Conservation (phyloP, 2,329 filamentous ascomycete species). For the Pseudogymnoascus sp. region DNA sequence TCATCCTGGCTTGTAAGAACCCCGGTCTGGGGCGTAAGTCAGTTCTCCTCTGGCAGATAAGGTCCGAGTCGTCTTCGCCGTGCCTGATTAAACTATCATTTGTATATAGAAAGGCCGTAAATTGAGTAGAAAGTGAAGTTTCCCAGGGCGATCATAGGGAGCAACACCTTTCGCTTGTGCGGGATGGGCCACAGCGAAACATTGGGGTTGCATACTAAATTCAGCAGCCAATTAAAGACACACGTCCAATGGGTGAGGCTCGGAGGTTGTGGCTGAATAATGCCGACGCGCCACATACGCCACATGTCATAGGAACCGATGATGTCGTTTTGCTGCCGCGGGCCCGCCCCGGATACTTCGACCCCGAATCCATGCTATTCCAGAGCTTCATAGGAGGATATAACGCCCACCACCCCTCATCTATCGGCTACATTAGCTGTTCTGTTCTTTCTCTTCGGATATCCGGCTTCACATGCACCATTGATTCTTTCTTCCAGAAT, state of each 20-base stretch:
- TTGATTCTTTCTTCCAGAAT: not conserved
- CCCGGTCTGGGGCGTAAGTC: constrained; percentile 7
- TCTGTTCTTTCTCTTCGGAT: not conserved
- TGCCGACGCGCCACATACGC: constrained; percentile 4
- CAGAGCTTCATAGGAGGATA: not conserved
- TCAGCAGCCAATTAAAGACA: not conserved
- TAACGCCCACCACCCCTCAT: not conserved
- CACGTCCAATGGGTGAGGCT: not conserved
- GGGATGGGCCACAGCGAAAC: constrained; percentile 4
- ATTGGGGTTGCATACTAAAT: constrained; percentile 9
- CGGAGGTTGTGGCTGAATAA: constrained; percentile 1
- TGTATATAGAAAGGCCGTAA: constrained; percentile 1
- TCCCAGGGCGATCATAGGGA: not conserved
- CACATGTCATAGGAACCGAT: not conserved
- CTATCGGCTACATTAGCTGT: not conserved
- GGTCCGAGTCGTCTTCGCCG: constrained; percentile 1
- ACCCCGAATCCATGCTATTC: not conserved
- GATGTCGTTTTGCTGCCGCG: constrained; percentile 3
- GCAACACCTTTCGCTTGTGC: constrained; percentile 6
- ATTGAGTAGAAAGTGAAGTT: not conserved
- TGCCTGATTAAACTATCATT: constrained; percentile 4
- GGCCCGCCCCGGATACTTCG: not conserved
- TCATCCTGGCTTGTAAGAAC: constrained; percentile 22
- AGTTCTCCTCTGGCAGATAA: constrained; percentile 7
- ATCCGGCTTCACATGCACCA: not conserved